Evolutionary conservation across 345 rosid genomes (phyloP).

Genomic region (Anacardium occidentale): DNA sequence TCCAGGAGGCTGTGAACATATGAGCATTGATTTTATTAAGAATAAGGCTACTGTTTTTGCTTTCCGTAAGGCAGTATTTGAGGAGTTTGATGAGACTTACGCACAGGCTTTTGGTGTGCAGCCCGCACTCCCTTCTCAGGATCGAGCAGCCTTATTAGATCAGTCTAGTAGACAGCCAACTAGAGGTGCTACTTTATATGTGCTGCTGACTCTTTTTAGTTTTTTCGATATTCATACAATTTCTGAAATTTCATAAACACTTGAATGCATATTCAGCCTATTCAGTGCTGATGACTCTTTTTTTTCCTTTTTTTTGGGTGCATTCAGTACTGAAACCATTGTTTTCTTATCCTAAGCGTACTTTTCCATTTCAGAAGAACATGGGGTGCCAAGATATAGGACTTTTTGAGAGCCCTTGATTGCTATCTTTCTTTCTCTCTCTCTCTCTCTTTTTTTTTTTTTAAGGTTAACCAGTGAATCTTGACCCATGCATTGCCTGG

Average conservation of each 20-base stretch:
- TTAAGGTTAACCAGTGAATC: no score
- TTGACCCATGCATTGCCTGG: no score
- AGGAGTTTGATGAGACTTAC: constrained; percentile 97
- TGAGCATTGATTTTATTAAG: constrained; percentile 48
- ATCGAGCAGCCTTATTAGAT: constrained; percentile 27
- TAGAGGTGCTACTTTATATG: constrained; percentile 48
- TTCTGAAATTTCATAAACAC: not conserved
- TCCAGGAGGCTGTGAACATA: constrained; percentile 46
- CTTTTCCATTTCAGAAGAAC: not conserved
- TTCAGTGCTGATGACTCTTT: not conserved
- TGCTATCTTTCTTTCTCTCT: not conserved
- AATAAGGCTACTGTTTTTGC: constrained; percentile 63
- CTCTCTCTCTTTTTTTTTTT: no score
- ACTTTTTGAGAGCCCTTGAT: not conserved
- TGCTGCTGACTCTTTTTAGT: constrained; percentile 18
- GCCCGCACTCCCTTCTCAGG: constrained; percentile 37
- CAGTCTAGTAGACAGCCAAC: constrained; percentile 51
- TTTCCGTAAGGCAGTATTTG: constrained; percentile 80
- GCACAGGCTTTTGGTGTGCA: constrained; percentile 95
- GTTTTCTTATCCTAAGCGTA: no score
- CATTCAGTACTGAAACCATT: not conserved
- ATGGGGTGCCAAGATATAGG: not conserved
- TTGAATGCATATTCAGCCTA: not conserved
- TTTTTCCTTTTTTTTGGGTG: not conserved
- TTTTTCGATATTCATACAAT: constrained; percentile 12